A percentile compares a stretch with the other conserved stretches of the same genome.
Evolutionary conservation across 257 asterid species (phyloP).

Genomic region (Thymus mandschuricus): DNA sequence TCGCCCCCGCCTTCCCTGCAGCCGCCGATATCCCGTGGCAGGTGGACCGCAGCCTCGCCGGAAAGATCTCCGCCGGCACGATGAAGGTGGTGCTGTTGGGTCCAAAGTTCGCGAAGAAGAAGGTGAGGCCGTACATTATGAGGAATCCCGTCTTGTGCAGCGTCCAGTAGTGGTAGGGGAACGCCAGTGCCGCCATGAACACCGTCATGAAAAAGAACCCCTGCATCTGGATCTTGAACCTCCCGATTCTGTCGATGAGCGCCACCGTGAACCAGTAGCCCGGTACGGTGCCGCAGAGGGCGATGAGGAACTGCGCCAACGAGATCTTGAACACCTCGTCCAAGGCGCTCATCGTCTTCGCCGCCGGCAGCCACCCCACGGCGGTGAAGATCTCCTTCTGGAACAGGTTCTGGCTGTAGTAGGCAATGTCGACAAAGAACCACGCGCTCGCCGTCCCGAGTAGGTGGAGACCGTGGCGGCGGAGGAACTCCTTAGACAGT

Average conservation of each 20-base stretch:
- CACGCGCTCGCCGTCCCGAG: slow-evolving; percentile 35
- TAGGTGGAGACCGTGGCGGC: slow-evolving; percentile 32
- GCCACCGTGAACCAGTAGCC: slow-evolving; percentile 40
- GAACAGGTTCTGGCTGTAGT: slow-evolving; percentile 36
- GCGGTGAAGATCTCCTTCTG: slow-evolving; percentile 36
- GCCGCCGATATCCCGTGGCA: slow-evolving; percentile 42
- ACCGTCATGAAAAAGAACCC: slow-evolving; percentile 36
- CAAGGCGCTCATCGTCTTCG: slow-evolving; percentile 36
- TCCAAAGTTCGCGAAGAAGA: slow-evolving; percentile 38
- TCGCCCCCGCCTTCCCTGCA: slow-evolving; percentile 45
- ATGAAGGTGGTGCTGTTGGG: slow-evolving; percentile 42
- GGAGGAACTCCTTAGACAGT: slow-evolving; percentile 27
- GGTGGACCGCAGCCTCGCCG: slow-evolving; percentile 38
- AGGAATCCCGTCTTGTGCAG: slow-evolving; percentile 29
- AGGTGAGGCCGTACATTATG: slow-evolving; percentile 25
- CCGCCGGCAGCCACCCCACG: slow-evolving; percentile 37
- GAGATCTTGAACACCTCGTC: slow-evolving; percentile 38
- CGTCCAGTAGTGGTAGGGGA: slow-evolving; percentile 41
- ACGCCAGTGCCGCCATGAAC: slow-evolving; percentile 35
- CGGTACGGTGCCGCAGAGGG: slow-evolving; percentile 39
- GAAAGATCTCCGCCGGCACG: slow-evolving; percentile 38
- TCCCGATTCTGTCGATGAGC: slow-evolving; percentile 34
- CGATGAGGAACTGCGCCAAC: slow-evolving; percentile 28
- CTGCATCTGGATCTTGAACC: slow-evolving; percentile 24
- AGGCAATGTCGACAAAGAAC: slow-evolving; percentile 35